Evolutionary conservation across 2,329 filamentous ascomycete genomes (phyloP).

Genomic region (Nemania diffusa): DNA sequence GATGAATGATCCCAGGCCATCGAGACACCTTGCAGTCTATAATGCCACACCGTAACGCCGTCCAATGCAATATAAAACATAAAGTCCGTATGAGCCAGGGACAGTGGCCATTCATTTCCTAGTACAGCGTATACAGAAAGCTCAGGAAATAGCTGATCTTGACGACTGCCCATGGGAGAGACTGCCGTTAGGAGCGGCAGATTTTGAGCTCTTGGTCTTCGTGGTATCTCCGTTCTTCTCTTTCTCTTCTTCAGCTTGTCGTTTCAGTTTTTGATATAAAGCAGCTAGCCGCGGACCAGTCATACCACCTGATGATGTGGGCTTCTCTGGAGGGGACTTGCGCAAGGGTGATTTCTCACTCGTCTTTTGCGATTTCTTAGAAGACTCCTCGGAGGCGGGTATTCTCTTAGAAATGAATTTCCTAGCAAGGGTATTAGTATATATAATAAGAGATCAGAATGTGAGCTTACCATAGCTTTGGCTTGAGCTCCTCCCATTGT

Average conservation of each 20-base stretch:
- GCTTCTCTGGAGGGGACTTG: constrained; percentile 40
- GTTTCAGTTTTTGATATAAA: constrained; percentile 49
- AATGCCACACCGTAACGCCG: constrained; percentile 48
- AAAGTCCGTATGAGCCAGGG: constrained; percentile 18
- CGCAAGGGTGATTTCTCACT: constrained; percentile 40
- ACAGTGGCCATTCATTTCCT: constrained; percentile 11
- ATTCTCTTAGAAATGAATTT: constrained; percentile 52
- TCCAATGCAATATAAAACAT: constrained; percentile 47
- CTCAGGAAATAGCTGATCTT: constrained; percentile 39
- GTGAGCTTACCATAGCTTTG: constrained; percentile 50
- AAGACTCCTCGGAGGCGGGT: constrained; percentile 48
- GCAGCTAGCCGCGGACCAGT: constrained; percentile 48
- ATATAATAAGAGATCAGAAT: constrained; percentile 4
- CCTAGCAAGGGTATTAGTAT: constrained; percentile 42
- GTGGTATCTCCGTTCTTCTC: constrained; percentile 42
- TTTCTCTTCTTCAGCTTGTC: constrained; percentile 43
- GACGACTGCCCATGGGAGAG: constrained; percentile 44
- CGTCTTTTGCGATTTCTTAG: constrained; percentile 43
- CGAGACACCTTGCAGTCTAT: constrained; percentile 43
- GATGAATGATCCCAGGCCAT: constrained; percentile 45
- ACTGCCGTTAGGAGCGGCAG: constrained; percentile 42
- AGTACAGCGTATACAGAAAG: constrained; percentile 28
- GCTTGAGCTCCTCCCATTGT: constrained; percentile 50
- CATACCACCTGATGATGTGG: constrained; percentile 43
- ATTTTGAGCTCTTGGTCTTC: constrained; percentile 42